Conservation (phyloP, 2,329 filamentous ascomycete genomes). For the Nigrospora oryzae region DNA sequence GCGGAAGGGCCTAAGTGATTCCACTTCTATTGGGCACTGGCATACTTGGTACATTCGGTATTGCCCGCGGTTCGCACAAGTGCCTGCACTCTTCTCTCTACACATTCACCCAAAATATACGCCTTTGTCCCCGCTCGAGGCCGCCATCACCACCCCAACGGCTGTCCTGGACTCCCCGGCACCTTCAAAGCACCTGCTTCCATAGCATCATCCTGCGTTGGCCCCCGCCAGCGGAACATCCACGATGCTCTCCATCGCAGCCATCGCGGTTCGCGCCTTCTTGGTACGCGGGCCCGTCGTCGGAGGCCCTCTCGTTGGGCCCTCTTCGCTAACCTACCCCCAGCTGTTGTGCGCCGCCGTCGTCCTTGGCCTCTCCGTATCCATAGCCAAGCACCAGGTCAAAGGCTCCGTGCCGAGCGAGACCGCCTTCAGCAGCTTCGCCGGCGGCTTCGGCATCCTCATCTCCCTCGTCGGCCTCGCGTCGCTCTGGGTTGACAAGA, state of each 20-base stretch:
- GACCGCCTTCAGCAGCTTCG: constrained; percentile 22
- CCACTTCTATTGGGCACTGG: too few species aligned
- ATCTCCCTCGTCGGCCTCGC: constrained; percentile 16
- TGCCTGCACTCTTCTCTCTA: too few species aligned
- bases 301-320: too few species aligned
- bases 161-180: too few species aligned
- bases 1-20: too few species aligned
- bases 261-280: background rate
- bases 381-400: constrained; percentile 20
- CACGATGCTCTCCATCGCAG: background rate
- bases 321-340: background rate
- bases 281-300: background rate
- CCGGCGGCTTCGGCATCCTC: constrained; percentile 22
- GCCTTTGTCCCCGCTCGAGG: too few species aligned
- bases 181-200: too few species aligned
- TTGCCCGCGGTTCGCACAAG: too few species aligned
- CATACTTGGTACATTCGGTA: too few species aligned
- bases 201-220: too few species aligned
- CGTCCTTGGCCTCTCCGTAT: constrained; percentile 21
- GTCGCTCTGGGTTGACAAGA: constrained; percentile 17
- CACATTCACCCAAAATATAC: too few species aligned
- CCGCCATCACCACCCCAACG: too few species aligned
- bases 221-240: background rate
- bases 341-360: constrained; percentile 21
- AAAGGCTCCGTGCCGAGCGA: constrained; percentile 16